A percentile compares a stretch with the other conserved stretches of the same genome.
phyloP scores from a whole-genome alignment of 345 rosid species.

The Corchorus capsularis region DNA sequence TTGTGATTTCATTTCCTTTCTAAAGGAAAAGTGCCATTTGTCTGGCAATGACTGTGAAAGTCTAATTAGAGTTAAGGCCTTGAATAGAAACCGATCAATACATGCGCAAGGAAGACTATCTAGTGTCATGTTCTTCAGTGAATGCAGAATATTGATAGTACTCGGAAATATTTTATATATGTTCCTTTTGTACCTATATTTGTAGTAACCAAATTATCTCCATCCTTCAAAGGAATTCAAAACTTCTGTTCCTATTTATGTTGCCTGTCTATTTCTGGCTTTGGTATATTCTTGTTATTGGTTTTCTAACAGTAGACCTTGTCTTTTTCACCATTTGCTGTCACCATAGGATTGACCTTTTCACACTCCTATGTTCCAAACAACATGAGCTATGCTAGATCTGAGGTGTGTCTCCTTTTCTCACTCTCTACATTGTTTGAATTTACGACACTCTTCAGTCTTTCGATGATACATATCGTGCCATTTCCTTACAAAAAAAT shows the following conservation, averaged over 20 bases:
- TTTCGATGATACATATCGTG: neutral
- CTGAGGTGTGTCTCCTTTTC: constrained; percentile 17
- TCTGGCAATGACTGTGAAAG: neutral
- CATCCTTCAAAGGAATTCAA: neutral
- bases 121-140: neutral
- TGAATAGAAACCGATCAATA: neutral
- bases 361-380: constrained; percentile 3
- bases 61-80: neutral
- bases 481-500: neutral
- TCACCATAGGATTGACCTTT: constrained; percentile 13
- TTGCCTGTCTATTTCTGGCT: neutral
- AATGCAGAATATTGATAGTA: constrained; percentile 4
- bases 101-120: neutral
- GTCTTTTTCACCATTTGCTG: neutral
- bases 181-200: neutral
- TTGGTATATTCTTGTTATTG: constrained; percentile 1
- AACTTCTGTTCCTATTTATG: neutral
- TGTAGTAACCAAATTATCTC: neutral
- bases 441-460: neutral
- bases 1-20: neutral
- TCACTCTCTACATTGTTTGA: neutral
- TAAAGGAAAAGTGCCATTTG: neutral
- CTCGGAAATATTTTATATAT: neutral
- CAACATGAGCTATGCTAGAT: neutral
- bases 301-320: neutral